Percentiles rank a stretch among this genome's conserved stretches.
These are phyloP conservation scores for Pezicula radicicola DNA, from an alignment of 2,329 filamentous ascomycete species.

Conservation along the genomic window DNA sequence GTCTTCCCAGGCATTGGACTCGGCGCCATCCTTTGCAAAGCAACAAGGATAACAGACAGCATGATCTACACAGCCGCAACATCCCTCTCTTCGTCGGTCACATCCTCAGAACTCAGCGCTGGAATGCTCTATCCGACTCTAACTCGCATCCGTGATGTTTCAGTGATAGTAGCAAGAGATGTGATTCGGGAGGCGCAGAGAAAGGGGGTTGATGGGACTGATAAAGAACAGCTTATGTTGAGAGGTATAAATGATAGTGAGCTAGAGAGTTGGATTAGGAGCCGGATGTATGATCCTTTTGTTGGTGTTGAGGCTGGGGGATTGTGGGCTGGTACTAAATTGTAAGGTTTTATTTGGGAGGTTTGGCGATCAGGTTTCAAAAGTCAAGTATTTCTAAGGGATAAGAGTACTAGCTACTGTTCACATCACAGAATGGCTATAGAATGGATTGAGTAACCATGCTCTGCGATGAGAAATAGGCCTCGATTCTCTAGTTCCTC, in stretches of 20 bases:
- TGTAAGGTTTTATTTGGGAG: not conserved
- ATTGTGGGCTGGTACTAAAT: not conserved
- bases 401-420: too few relatives aligned
- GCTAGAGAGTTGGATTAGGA: conserved; percentile 63
- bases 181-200: conserved; percentile 70
- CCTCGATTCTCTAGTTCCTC: too few relatives aligned
- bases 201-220: conserved; percentile 60
- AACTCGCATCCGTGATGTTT: conserved; percentile 69
- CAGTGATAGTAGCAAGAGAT: conserved; percentile 70
- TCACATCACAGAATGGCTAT: too few relatives aligned
- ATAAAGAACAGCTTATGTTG: conserved; percentile 48
- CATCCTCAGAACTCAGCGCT: conserved; percentile 53
- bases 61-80: conserved; percentile 78
- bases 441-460: too few relatives aligned
- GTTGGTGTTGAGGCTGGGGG: not conserved
- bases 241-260: conserved; percentile 38
- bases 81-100: conserved; percentile 64
- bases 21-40: conserved; percentile 68
- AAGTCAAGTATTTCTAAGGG: too few relatives aligned
- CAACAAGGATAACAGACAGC: conserved; percentile 63
- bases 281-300: conserved; percentile 72
- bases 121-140: conserved; percentile 74
- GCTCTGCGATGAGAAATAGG: too few relatives aligned
- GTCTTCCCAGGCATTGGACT: conserved; percentile 85
- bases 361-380: too few relatives aligned